Evolutionary conservation across 352 stramenopile species (phyloP), one percentile per base, ranked within the genome.

Genomic region (Pseudoperonospora humuli): DNA sequence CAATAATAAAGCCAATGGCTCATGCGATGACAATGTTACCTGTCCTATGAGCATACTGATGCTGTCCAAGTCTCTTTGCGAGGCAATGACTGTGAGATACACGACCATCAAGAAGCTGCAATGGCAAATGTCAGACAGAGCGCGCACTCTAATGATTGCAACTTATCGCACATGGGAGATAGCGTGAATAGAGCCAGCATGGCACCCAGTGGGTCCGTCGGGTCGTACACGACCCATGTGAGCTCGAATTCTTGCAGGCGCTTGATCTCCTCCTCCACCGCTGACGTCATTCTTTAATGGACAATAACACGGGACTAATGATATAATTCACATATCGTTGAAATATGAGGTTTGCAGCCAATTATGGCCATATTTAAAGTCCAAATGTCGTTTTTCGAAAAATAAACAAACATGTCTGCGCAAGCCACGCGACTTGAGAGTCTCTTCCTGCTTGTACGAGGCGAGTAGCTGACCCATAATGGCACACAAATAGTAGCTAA

Each of bases 161-260:
- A 15, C n/a, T 10, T 1, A 5, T 61, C 65, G 27, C 40, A 90
- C 75, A 91, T 67, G 35, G 78, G 78, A 18, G 74, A 81, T 33
- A 93, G 61, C 31, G 78, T 88, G 39, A 75, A 76, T 29, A 93
- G 70, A 43, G 81, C 81, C 26, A 90, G 52, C 24, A 85, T 18
- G 14, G 56, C 57, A 14, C 81, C 81, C 13, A 86, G 58, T 7
- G 76, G 74, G 38, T 93, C 81, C 15, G 51, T 54, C 5, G 71
- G 67, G 42, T 93, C 75, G 51, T 93, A 93, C 19, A 86, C 70
- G 33, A 93, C 81, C 76, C 76, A 89, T 31, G 78, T 89, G 58
- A 82, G 72, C 66, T 88, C 73, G 45, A 90, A 88, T 43, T 77
- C 70, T 49, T 85, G 69, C 24, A 85, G 53, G 47, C 50, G 36